A percentile compares a stretch with the other conserved stretches of the same genome.
Conservation (phyloP, 1,284 basidiomycete species). For the Cutaneotrichosporon mucoides region DNA sequence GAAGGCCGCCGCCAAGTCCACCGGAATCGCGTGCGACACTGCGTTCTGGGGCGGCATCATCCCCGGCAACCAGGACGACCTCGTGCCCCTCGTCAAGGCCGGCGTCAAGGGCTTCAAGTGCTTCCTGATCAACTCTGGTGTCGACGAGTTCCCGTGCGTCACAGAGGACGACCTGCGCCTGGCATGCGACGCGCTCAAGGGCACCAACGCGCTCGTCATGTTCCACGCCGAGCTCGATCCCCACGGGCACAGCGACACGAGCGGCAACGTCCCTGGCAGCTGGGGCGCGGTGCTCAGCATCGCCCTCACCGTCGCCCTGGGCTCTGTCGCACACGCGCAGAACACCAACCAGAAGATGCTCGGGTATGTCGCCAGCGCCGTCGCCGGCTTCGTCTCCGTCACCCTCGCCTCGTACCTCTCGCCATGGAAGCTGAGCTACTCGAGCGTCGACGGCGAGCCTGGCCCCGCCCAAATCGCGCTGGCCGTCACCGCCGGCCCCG, state of each 20-base stretch:
- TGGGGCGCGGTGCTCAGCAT: not conserved
- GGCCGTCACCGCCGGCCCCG: not conserved
- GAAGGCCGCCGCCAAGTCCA: conserved; percentile 57
- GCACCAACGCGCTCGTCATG: conserved; percentile 67
- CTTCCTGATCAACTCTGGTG: conserved; percentile 88
- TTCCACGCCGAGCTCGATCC: conserved; percentile 85
- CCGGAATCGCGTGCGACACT: conserved; percentile 63
- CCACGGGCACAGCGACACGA: conserved; percentile 12
- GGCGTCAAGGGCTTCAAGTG: conserved; percentile 94
- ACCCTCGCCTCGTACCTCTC: conserved; percentile 1
- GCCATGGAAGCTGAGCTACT: conserved; percentile 1
- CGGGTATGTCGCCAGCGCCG: not conserved
- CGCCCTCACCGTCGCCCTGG: not conserved
- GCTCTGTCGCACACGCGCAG: not conserved
- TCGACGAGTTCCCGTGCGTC: conserved; percentile 92
- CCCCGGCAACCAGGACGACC: conserved; percentile 65
- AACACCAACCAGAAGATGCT: not conserved
- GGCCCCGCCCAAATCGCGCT: conserved; percentile 1
- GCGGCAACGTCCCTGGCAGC: not conserved
- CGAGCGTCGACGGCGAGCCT: conserved; percentile 1
- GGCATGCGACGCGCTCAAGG: conserved; percentile 58
- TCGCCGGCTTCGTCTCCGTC: not conserved
- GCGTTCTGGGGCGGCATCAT: conserved; percentile 94
- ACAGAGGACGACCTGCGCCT: conserved; percentile 61
- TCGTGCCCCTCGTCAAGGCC: conserved; percentile 59